A percentile compares a stretch with the other conserved stretches of the same genome.
Conservation (phyloP, 768 basidiomycete genomes). For the Lactarius trivialis region DNA sequence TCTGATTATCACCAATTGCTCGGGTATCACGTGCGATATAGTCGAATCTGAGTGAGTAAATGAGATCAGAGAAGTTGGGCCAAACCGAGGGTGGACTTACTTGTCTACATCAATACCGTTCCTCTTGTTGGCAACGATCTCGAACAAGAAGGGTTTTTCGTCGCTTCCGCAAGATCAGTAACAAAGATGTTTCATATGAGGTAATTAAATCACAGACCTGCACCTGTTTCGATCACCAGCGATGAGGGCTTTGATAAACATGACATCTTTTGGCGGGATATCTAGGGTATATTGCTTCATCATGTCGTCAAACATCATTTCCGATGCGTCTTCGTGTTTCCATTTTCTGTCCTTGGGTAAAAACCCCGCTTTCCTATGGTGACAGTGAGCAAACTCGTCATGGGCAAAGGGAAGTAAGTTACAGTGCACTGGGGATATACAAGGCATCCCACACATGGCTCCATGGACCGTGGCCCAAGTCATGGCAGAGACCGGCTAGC, state of each 20-base stretch:
- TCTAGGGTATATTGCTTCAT: constrained; percentile 48
- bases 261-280: constrained; percentile 42
- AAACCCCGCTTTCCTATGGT: constrained; percentile 3
- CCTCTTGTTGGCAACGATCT: constrained; percentile 75
- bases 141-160: constrained; percentile 72
- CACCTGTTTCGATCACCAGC: constrained; percentile 50
- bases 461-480: constrained; percentile 83
- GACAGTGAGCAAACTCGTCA: neutral
- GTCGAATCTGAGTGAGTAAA: constrained; percentile 50
- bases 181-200: neutral
- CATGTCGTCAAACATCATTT: constrained; percentile 75
- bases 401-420: constrained; percentile 25
- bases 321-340: constrained; percentile 74
- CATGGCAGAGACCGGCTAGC: constrained; percentile 77
- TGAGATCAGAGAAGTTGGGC: neutral
- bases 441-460: constrained; percentile 75
- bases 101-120: constrained; percentile 88
- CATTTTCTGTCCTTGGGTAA: constrained; percentile 40
- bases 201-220: constrained; percentile 34
- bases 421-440: constrained; percentile 68
- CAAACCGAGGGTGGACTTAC: constrained; percentile 32
- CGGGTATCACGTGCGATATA: constrained; percentile 74
- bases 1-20: constrained; percentile 58
- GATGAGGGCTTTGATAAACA: constrained; percentile 74
- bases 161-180: neutral